These are phyloP conservation scores for Mortierella hygrophila DNA, from an alignment of 192 early-diverging fungal species.

Conservation along the genomic window DNA sequence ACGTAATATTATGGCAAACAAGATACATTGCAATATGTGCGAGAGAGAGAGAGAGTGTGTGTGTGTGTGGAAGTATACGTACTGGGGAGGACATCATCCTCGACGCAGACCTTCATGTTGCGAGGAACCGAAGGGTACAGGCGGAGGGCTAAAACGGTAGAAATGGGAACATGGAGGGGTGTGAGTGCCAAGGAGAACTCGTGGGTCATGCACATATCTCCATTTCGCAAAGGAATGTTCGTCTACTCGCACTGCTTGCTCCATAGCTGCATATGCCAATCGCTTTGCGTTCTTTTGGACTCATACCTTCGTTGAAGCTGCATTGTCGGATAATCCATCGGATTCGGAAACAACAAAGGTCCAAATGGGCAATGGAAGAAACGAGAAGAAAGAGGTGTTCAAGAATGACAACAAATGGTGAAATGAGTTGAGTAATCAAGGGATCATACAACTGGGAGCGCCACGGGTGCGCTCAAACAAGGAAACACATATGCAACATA, in stretches of 20 bases:
- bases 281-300: not conserved
- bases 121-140: slow-evolving; percentile 59
- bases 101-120: slow-evolving; percentile 62
- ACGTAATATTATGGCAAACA: not conserved
- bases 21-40: not conserved
- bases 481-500: no score
- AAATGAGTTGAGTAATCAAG: not conserved
- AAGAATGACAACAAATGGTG: no score
- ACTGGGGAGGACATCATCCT: slow-evolving; percentile 64
- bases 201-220: no score
- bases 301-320: slow-evolving; percentile 3
- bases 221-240: not conserved
- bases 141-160: slow-evolving; percentile 34
- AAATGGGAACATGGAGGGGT: not conserved
- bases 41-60: no score
- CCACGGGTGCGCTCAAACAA: not conserved
- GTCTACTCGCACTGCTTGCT: not conserved
- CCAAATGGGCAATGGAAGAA: not conserved
- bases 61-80: not conserved
- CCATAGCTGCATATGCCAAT: not conserved
- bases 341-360: not conserved
- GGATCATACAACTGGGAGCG: not conserved
- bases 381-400: not conserved
- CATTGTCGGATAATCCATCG: not conserved
- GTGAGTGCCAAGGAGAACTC: not conserved